These are phyloP conservation scores for Arthrobotrys conoides DNA, from an alignment of 2,329 filamentous ascomycete genomes.

Conservation along the genomic window DNA sequence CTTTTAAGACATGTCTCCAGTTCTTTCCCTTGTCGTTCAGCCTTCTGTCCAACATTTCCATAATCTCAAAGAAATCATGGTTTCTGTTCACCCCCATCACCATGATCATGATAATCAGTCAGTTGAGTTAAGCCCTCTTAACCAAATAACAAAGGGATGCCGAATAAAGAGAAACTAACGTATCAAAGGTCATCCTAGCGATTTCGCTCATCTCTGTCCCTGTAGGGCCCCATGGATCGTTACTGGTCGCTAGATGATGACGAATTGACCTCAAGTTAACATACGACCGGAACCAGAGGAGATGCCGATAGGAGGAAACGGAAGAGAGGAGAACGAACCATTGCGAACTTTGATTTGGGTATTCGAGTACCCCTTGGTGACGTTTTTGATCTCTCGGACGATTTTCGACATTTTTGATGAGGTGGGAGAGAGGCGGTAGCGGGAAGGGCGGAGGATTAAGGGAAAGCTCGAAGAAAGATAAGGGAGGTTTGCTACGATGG, in stretches of 20 bases:
- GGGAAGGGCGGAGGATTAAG: slow-evolving; percentile 45
- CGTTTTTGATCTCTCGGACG: slow-evolving; percentile 97
- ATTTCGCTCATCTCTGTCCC: slow-evolving; percentile 99
- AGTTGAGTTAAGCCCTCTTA: neutral
- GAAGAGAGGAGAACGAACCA: slow-evolving; percentile 73
- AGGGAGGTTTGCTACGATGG: slow-evolving; percentile 12
- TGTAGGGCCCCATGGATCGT: slow-evolving; percentile 97
- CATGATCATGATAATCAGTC: neutral
- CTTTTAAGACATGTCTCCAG: slow-evolving; percentile 98
- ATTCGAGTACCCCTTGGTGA: slow-evolving; percentile 97
- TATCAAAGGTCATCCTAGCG: slow-evolving; percentile 96
- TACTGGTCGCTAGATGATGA: slow-evolving; percentile 86
- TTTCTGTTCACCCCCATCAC: slow-evolving; percentile 73
- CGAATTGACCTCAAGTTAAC: slow-evolving; percentile 64
- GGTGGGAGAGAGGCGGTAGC: slow-evolving; percentile 7
- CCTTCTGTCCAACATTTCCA: slow-evolving; percentile 99
- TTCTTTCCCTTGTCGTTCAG: slow-evolving; percentile 99
- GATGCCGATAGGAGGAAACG: neutral
- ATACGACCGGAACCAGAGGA: slow-evolving; percentile 24
- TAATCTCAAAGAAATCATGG: slow-evolving; percentile 98
- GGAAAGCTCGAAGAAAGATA: slow-evolving; percentile 1
- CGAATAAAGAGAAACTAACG: slow-evolving; percentile 73
- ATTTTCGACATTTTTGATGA: slow-evolving; percentile 85
- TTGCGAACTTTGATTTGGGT: slow-evolving; percentile 99
- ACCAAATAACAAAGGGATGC: neutral